Evolutionary conservation across 2,329 filamentous ascomycete species (phyloP), one percentile per base, ranked within the genome.

Genomic region (Cladosporium sp.): DNA sequence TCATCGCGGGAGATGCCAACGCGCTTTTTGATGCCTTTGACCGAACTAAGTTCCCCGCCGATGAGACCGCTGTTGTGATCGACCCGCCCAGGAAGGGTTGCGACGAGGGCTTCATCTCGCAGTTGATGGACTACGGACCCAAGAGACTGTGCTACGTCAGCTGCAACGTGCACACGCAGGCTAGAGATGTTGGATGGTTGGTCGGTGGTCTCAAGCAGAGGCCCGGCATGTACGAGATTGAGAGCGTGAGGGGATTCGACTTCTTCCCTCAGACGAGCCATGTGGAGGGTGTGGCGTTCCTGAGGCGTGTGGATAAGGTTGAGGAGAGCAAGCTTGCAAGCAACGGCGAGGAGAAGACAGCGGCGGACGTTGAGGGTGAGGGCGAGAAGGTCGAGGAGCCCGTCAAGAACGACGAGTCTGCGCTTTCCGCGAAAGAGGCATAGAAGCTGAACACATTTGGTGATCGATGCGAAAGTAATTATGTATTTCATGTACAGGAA

Each of bases 141-240:
- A 78, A 78, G 56, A 78, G 93, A 53, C 82, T 99, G 9, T 83
- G 96, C 4, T 99, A 99, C 67, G 92, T 99, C 36, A 95, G 88
- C 65, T 99, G 93, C 63, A 99, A 99, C 64, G 93, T 99, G 57
- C 93, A 99, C 67, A 97, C 92, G 7, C 93, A 97, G 77, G 93
- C 93, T 12, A 76, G 93, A 47, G 93, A 99, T 70, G 84, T 99
- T 1, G 93, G 91, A 0, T 82, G 92, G 54, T 71, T 99, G 62
- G 89, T 97, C 1, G 79, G 85, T 30, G 90, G 91, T 0, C 70
- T 81, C 62, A 67, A 12, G 65, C 54, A 54, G 65, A 61, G 11
- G 55, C 17, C 62, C 73, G 60, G 57, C 68, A 19, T 65, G 51
- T 99, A 96, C 70, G 82, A 85, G 68, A 88, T 99, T 66, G 92